Percentiles rank a stretch among this genome's conserved stretches.
These are phyloP conservation scores for Centrapalus pauciflorus DNA, from an alignment of 129 eudicot species.

Conservation along the genomic window DNA sequence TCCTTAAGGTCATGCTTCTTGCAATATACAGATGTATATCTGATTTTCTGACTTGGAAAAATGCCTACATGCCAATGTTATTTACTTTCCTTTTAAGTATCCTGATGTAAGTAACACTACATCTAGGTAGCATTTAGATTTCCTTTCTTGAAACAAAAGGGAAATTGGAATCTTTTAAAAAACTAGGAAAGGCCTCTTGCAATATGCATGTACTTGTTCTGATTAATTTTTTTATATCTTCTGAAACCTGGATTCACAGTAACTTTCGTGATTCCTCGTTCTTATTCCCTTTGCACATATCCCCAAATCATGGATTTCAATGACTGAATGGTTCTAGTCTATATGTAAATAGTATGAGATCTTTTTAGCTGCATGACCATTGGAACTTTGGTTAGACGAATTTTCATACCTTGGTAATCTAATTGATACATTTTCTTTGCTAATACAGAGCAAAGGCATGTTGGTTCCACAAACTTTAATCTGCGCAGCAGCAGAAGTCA, in stretches of 20 bases:
- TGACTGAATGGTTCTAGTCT: background rate
- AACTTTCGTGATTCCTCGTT: background rate
- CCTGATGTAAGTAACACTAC: too few relatives aligned
- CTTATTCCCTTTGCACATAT: background rate
- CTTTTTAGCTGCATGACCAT: background rate
- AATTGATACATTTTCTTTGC: constrained; percentile 3
- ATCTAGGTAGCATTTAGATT: background rate
- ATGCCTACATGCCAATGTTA: background rate
- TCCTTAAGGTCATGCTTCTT: background rate
- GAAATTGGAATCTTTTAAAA: background rate
- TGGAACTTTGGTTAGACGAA: background rate
- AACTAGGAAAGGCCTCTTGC: background rate
- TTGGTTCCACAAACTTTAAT: constrained; percentile 86
- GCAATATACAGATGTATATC: background rate
- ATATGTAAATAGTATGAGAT: background rate
- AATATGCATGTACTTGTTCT: background rate
- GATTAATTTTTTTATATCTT: background rate
- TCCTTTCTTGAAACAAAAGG: background rate
- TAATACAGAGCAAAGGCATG: constrained; percentile 78
- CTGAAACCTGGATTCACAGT: background rate
- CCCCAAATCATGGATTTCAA: background rate
- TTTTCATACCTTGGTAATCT: background rate
- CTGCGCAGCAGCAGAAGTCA: constrained; percentile 88
- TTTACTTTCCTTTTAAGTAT: background rate
- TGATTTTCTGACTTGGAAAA: background rate